Evolutionary conservation across 208 protist species (phyloP).

Genomic region (Wallacemonas sp.): DNA sequence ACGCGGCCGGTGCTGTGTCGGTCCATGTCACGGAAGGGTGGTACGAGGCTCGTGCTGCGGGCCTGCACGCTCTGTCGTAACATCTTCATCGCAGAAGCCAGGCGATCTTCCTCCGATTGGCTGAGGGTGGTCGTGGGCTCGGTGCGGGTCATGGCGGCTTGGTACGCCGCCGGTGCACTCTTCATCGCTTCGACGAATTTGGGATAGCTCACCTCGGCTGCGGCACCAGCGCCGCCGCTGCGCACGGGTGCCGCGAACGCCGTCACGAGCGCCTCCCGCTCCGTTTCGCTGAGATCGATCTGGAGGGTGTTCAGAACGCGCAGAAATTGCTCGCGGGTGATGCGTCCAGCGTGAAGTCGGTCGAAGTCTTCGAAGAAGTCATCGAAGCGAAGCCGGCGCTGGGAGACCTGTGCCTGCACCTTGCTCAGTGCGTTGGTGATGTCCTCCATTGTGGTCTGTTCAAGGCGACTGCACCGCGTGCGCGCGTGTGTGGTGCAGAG

Average conservation of each 20-base stretch:
- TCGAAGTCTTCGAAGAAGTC: conserved; percentile 89
- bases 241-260: conserved; percentile 24
- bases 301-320: conserved; percentile 58
- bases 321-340: conserved; percentile 77
- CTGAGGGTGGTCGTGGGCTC: conserved; percentile 24
- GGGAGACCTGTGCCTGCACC: conserved; percentile 41
- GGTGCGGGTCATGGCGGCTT: conserved; percentile 25
- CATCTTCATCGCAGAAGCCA: conserved; percentile 29
- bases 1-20: conserved; percentile 65
- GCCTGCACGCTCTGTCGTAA: conserved; percentile 47
- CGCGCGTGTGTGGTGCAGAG: no score
- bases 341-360: conserved; percentile 58
- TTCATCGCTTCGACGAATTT: conserved; percentile 45
- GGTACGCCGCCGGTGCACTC: conserved; percentile 25
- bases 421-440: conserved; percentile 36
- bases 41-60: conserved; percentile 43
- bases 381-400: conserved; percentile 74
- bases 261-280: conserved; percentile 29
- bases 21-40: conserved; percentile 81
- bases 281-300: conserved; percentile 46
- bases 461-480: no score
- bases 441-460: conserved; percentile 14
- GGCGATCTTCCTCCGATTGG: conserved; percentile 37
- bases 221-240: not conserved
- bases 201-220: conserved; percentile 39